These are phyloP conservation scores for Parietichytrium sp. DNA, from an alignment of 108 stramenopile species.

Conservation along the genomic window DNA sequence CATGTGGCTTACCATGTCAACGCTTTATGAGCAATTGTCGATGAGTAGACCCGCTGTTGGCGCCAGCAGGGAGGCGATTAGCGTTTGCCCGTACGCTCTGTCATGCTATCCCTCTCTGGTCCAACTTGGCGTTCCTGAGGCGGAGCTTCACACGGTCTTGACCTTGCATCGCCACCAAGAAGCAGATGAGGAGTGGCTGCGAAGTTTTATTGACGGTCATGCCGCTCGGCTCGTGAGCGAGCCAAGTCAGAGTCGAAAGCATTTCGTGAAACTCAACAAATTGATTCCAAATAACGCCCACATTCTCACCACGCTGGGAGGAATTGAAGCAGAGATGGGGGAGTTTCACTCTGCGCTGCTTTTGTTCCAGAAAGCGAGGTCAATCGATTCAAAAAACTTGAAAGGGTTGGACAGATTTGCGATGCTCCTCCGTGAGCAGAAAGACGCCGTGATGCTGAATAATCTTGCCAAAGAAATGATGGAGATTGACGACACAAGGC, in stretches of 20 bases:
- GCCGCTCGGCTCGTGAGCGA: neutral
- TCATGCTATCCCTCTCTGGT: neutral
- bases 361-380: neutral
- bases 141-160: neutral
- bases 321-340: neutral
- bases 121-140: neutral
- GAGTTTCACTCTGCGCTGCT: neutral
- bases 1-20: neutral
- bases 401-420: neutral
- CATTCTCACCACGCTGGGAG: neutral
- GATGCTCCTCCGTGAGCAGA: neutral
- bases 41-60: constrained; percentile 17
- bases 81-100: neutral
- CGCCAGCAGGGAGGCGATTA: neutral
- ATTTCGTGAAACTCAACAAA: neutral
- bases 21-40: neutral
- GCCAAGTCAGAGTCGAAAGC: neutral
- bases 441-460: neutral
- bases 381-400: neutral
- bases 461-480: constrained; percentile 13
- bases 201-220: constrained; percentile 5
- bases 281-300: neutral
- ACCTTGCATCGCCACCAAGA: too few species aligned
- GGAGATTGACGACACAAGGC: neutral
- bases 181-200: constrained; percentile 11